Evolutionary conservation across 148 eudicot species (phyloP).

Genomic region (Arctostaphylos glauca): DNA sequence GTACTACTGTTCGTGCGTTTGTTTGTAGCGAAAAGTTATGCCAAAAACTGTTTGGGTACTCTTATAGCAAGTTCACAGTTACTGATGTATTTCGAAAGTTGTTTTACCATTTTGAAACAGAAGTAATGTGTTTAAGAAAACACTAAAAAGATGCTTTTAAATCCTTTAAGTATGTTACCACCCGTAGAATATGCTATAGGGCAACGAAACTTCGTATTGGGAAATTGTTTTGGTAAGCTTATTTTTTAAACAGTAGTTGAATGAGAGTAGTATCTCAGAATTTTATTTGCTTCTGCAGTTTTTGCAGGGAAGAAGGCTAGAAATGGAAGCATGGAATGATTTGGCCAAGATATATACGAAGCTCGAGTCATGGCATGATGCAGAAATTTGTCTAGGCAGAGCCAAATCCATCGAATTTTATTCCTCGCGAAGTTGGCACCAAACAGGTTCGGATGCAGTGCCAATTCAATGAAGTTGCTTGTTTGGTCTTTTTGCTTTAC

Average conservation of each 20-base stretch:
- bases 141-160: neutral
- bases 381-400: conserved; percentile 60
- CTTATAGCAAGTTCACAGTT: no score
- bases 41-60: no score
- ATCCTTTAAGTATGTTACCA: neutral
- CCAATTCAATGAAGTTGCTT: neutral
- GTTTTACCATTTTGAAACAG: neutral
- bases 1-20: neutral
- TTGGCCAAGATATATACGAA: conserved; percentile 63
- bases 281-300: conserved; percentile 28
- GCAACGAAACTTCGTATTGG: neutral
- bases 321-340: conserved; percentile 88
- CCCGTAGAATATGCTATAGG: neutral
- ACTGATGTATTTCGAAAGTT: neutral
- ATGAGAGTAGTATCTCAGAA: neutral
- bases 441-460: conserved; percentile 46
- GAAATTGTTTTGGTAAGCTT: neutral
- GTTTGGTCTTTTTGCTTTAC: neutral
- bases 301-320: conserved; percentile 39
- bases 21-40: no score
- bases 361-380: conserved; percentile 69
- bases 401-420: conserved; percentile 48
- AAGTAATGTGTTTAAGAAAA: neutral
- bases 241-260: neutral
- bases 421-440: conserved; percentile 72